phyloP scores from a whole-genome alignment of 179 eudicot species.

The Carnegiea gigantea region DNA sequence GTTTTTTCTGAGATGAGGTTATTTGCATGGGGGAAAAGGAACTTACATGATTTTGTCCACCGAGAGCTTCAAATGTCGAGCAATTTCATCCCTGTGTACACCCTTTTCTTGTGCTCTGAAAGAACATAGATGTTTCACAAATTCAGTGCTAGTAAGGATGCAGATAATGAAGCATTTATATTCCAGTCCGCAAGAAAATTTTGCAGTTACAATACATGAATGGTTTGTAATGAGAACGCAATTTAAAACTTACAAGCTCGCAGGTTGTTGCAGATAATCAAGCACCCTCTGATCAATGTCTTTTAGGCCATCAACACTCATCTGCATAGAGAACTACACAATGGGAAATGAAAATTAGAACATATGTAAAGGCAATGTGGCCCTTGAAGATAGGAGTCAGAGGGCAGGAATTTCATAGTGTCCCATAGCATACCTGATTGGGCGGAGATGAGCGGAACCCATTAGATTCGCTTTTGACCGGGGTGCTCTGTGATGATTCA shows the following conservation, averaged over 20 bases:
- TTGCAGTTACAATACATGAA: background rate
- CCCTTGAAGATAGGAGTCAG: background rate
- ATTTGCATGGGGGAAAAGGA: slow-evolving; percentile 10
- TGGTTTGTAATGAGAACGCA: background rate
- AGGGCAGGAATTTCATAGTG: background rate
- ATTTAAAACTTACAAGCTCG: slow-evolving; percentile 54
- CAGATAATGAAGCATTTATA: background rate
- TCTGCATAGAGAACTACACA: slow-evolving; percentile 54
- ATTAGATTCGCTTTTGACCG: slow-evolving; percentile 39
- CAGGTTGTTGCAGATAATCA: slow-evolving; percentile 63
- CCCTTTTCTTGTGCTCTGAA: slow-evolving; percentile 72
- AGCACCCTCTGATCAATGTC: slow-evolving; percentile 66
- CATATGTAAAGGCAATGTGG: background rate
- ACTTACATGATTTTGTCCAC: slow-evolving; percentile 64
- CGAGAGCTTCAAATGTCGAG: slow-evolving; percentile 60
- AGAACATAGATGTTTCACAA: background rate
- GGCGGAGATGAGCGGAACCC: slow-evolving; percentile 48
- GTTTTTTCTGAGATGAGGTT: background rate
- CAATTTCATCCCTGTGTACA: slow-evolving; percentile 71
- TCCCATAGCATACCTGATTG: slow-evolving; percentile 34
- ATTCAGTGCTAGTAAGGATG: background rate
- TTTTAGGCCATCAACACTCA: slow-evolving; percentile 59
- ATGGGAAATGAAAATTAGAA: slow-evolving; percentile 10
- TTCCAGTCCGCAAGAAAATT: background rate
- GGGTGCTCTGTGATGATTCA: slow-evolving; percentile 42